Conservation (phyloP, 768 basidiomycete genomes). For the Lactarius hatsudake region DNA sequence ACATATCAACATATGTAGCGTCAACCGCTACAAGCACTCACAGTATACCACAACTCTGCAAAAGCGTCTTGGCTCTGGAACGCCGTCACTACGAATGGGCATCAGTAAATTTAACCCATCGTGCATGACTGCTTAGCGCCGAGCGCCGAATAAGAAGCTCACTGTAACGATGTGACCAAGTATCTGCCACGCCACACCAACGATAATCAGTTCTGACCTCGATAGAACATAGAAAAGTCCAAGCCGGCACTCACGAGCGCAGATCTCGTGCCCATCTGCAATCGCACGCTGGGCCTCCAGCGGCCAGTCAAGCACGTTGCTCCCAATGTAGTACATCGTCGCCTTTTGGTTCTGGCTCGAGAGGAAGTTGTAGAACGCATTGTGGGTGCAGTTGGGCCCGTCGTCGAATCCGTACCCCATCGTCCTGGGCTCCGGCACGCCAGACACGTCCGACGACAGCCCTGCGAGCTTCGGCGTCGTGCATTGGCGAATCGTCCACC, state of each 20-base stretch:
- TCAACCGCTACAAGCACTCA: conserved; percentile 31
- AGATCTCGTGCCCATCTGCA: conserved; percentile 57
- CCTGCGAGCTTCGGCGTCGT: conserved; percentile 45
- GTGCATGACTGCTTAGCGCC: neutral
- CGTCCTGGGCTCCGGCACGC: conserved; percentile 55
- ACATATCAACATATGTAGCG: neutral
- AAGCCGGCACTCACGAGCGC: conserved; percentile 47
- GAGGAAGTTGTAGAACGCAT: conserved; percentile 58
- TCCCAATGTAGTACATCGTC: conserved; percentile 63
- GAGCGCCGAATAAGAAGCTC: neutral
- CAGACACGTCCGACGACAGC: conserved; percentile 43
- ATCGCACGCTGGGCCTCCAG: conserved; percentile 53
- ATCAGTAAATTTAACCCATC: neutral
- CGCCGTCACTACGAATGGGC: conserved; percentile 46
- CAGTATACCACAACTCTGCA: conserved; percentile 74
- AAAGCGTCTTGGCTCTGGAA: conserved; percentile 64
- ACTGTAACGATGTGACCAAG: conserved; percentile 55
- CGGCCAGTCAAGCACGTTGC: conserved; percentile 55
- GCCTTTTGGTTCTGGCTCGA: conserved; percentile 55
- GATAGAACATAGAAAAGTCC: neutral
- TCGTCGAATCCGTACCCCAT: conserved; percentile 64
- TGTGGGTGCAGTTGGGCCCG: conserved; percentile 64
- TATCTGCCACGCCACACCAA: conserved; percentile 30
- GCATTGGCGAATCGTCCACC: conserved; percentile 48
- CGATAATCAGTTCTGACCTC: neutral